Base-by-base conservation (phyloP, 768 basidiomycete species). In the Chalciporus piperatus region DNA sequence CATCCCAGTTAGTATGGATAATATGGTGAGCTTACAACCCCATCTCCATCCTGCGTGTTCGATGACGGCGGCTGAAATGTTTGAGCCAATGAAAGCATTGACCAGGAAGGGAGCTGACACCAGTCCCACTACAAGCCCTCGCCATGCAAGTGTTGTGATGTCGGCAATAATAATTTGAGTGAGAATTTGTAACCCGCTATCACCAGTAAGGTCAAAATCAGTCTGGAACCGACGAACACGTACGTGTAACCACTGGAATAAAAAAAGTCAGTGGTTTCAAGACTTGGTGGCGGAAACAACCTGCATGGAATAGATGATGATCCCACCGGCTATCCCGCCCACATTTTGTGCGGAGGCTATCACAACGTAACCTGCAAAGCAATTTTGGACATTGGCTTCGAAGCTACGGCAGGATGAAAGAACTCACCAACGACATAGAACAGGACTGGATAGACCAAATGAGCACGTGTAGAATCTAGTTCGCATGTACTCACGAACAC, bases 61-160 rank as follows among this genome's bases (percentile, higher is more conserved):
- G 20, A 76, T 58, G 25, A 77, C 64, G 19, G 57, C 52, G 7
- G 80, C 61, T n/a, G 80, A 73, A 43, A 86, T 76, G 59, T 81
- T 82, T n/a, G 80, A 71, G n/a, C 83, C 82, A 50, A 85, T 70
- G 60, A 84, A 85, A 3, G 74, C 81, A 62, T 86, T 85, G 64
- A 86, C 71, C 53, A 86, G 68, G 67, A 80, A 83, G 4, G 81
- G 81, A 38, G 74, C 54, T 7, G 76, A 74, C 12, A 74, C 74
- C 25, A 82, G 66, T 7, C 69, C 68, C 7, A 72, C 73, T 23
- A 82, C 74, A 20, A 82, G 63, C 8, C 81, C 80, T 48, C 82
- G 74, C 79, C 79, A 82, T 61, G 71, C 70, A 16, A 83, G 74
- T 7, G 80, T 78, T 2, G 81, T 83, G 48, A 79, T 78, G 58